Evolutionary conservation across 2,329 filamentous ascomycete genomes (phyloP), one percentile per base, ranked within the genome.

Genomic region (Ilyonectria mors-panacis): DNA sequence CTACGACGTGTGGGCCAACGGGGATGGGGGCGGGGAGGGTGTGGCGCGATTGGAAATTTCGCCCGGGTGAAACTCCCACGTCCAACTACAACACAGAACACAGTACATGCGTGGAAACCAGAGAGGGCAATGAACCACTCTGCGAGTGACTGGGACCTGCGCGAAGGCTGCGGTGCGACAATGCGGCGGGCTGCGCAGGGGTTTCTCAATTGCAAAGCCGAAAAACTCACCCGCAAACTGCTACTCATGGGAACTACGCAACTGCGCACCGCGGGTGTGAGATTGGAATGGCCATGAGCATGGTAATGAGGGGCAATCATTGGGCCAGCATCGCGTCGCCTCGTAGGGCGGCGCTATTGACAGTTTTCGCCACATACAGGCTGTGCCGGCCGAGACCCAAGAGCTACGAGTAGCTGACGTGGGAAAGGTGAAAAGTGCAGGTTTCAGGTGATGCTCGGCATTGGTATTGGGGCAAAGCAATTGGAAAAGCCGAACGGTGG

Each of bases 381-480:
- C 48, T n/a, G 26, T 12, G n/a, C 23, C 23, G 12, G 10, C 42
- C 42, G 6, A 2, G 45, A 28, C 13, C 48, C 48, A 6, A 51
- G 48, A 10, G n/a, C 4, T 15, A 53, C 33, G 17, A 19, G 48
- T 53, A n/a, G 48, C n/a, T 53, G 30, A 30, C n/a, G 28, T 19
- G 48, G n/a, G 26, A 23, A 30, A 28, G 47, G 23, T 30, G 47
- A 23, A 15, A 8, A 33, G 2, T 53, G 50, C 28, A 17, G 26
- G 48, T 53, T 53, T 53, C 50, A 53, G 50, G 50, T 53, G 9
- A 23, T 28, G 23, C 23, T 13, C n/a, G 48, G 48, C n/a, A 35
- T n/a, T 53, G 28, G 23, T 26, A 28, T n/a, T 17, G 47, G 4
- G 26, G 47, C 26, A 26, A 10, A 26, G 44, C n/a, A 19, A n/a